Base-by-base conservation (phyloP, 306 rosid species). In the Cyclanthera cordifolia region DNA sequence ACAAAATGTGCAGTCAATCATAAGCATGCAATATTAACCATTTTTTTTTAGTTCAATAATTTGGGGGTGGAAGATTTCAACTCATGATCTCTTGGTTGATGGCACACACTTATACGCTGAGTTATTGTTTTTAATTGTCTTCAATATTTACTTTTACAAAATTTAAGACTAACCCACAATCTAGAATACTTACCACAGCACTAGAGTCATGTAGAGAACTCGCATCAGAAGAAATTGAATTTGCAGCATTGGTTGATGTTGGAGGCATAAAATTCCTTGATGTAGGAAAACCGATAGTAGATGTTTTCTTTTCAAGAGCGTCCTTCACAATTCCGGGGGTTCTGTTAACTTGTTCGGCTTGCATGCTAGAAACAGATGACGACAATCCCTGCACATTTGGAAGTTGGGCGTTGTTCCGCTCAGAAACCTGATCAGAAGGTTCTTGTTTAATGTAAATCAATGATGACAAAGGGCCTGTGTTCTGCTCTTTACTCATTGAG, bases 381-480 rank as follows among this genome's bases (percentile, higher is more conserved):
- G 90, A 82, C 76, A 82, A 74, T 28, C 85, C 90, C 30, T 85
- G 93, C 52, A 82, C 67, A 75, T 78, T 81, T 59, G 90, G 66
- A 37, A 78, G 68, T 61, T 73, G 77, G 53, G 79, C 76, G 78
- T 84, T 91, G 53, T 79, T 85, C 71, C 80, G 89, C 86, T 88
- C 96, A 43, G 80, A 67, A 79, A 79, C 78, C 75, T 81, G 86
- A 69, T 87, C 90, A 72, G 45, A 43, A 6, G 81, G 86, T 79
- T 92, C 95, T 78, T 83, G 87, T 77, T 87, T 87, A 19, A 84
- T 82, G 76, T 79, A 85, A 58, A 78, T 49, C 71, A 53, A 74
- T 43, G 90, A 84, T 67, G 90, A 77, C 71, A 78, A 74, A 21
- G 72, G 53, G 67, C 87, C 80, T 0, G 77, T 57, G 78, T 17